A percentile compares a stretch with the other conserved stretches of the same genome.
Evolutionary conservation across 2,329 filamentous ascomycete genomes (phyloP).

Genomic region (Diplodia intermedia): DNA sequence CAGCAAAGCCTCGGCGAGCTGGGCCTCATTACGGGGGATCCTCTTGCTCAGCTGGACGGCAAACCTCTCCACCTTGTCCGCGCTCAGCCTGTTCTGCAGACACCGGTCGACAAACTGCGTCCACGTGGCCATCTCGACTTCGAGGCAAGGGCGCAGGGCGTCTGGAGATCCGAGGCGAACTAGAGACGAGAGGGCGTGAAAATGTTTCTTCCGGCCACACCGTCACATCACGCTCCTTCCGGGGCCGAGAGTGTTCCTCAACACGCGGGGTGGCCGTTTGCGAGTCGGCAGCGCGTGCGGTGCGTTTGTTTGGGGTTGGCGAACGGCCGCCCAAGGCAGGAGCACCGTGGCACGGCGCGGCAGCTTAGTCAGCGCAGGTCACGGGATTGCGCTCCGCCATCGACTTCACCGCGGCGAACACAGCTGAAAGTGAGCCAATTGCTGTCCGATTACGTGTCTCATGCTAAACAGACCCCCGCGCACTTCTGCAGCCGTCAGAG

Average conservation of each 20-base stretch:
- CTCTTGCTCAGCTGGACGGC: constrained; percentile 44
- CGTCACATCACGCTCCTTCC: constrained; percentile 23
- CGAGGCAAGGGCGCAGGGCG: constrained; percentile 25
- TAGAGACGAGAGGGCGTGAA: constrained; percentile 4
- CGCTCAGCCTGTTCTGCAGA: constrained; percentile 43
- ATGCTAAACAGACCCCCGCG: constrained; percentile 3
- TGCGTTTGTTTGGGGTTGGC: constrained; percentile 23
- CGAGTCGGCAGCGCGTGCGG: neutral
- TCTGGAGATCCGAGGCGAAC: constrained; percentile 25
- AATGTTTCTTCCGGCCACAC: constrained; percentile 20
- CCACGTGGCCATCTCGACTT: constrained; percentile 28
- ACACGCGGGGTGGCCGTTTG: neutral
- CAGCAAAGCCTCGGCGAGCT: constrained; percentile 46
- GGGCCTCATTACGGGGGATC: constrained; percentile 45
- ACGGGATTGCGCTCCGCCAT: constrained; percentile 6
- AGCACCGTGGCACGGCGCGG: constrained; percentile 10
- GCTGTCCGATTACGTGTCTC: constrained; percentile 6
- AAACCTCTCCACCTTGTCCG: constrained; percentile 45
- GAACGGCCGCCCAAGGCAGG: constrained; percentile 1
- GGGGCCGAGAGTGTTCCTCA: neutral
- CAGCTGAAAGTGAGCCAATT: neutral
- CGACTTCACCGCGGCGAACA: neutral
- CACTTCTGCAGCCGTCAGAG: neutral
- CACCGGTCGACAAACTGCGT: constrained; percentile 44
- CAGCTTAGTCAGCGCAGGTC: constrained; percentile 24